A percentile compares a stretch with the other conserved stretches of the same genome.
These are phyloP conservation scores for Rutstroemia sp. DNA, from an alignment of 2,329 filamentous ascomycete genomes.

Conservation along the genomic window DNA sequence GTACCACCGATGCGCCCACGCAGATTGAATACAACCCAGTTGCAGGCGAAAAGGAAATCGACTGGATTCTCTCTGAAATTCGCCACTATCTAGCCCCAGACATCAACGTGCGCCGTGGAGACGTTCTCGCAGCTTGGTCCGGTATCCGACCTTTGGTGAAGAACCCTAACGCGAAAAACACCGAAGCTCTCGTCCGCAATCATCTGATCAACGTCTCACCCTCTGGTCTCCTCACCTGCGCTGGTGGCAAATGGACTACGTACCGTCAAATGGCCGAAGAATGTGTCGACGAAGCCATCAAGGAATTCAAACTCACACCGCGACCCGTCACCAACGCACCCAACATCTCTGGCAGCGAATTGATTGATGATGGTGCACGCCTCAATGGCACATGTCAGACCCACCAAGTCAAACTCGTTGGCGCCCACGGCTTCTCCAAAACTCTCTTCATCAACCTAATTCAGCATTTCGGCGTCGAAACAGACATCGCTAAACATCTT, in stretches of 20 bases:
- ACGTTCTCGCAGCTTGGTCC: slow-evolving; percentile 86
- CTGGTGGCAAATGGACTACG: slow-evolving; percentile 88
- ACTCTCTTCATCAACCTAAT: slow-evolving; percentile 93
- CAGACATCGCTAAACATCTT: slow-evolving; percentile 84
- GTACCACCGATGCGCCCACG: slow-evolving; percentile 76
- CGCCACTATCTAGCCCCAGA: slow-evolving; percentile 75
- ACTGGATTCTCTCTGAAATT: slow-evolving; percentile 82
- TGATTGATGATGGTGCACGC: slow-evolving; percentile 62
- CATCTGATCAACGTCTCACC: slow-evolving; percentile 75
- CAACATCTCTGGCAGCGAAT: slow-evolving; percentile 61
- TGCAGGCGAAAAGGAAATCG: slow-evolving; percentile 75
- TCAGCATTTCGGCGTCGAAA: slow-evolving; percentile 87
- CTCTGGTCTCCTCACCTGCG: slow-evolving; percentile 75
- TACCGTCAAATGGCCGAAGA: slow-evolving; percentile 92
- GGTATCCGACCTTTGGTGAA: slow-evolving; percentile 81
- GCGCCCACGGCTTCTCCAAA: slow-evolving; percentile 81
- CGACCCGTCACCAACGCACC: slow-evolving; percentile 51
- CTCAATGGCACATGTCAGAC: slow-evolving; percentile 74
- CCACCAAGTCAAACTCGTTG: slow-evolving; percentile 71
- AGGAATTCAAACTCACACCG: slow-evolving; percentile 56
- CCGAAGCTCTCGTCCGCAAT: slow-evolving; percentile 80
- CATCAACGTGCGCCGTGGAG: slow-evolving; percentile 75
- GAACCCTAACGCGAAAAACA: slow-evolving; percentile 78
- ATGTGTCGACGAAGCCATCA: slow-evolving; percentile 73
- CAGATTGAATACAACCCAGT: slow-evolving; percentile 65